Percentiles rank a stretch among this genome's conserved stretches.
Conservation (phyloP, 768 basidiomycete genomes). For the Polyporus arcularius region DNA sequence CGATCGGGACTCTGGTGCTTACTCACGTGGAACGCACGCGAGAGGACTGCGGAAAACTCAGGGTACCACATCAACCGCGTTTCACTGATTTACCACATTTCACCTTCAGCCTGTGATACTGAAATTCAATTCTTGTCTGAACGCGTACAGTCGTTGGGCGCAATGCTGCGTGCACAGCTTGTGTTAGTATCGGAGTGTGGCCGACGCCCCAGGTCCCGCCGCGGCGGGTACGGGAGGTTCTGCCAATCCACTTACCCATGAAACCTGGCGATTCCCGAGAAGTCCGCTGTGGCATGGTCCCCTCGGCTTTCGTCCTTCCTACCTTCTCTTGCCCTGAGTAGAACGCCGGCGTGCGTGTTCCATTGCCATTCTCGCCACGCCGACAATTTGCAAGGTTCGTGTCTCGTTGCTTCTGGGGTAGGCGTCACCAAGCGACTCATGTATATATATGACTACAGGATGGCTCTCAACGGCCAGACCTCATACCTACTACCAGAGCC, state of each 20-base stretch:
- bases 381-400: neutral
- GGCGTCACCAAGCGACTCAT: neutral
- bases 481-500: neutral
- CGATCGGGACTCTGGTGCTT: neutral
- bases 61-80: too few relatives aligned
- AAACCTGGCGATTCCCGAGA: neutral
- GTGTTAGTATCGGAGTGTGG: neutral
- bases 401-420: neutral
- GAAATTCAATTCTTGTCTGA: too few relatives aligned
- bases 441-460: neutral
- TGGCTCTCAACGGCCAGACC: neutral
- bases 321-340: neutral
- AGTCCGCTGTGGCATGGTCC: neutral
- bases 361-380: neutral
- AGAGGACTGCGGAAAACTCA: neutral
- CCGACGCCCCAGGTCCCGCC: neutral
- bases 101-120: too few relatives aligned
- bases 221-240: neutral
- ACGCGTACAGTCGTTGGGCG: neutral
- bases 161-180: neutral
- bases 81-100: too few relatives aligned
- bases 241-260: neutral
- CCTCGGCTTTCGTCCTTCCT: neutral
- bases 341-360: neutral
- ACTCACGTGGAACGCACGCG: neutral